Base-by-base conservation (phyloP, 495 filamentous ascomycete genomes). In the Talaromyces borbonicus region DNA sequence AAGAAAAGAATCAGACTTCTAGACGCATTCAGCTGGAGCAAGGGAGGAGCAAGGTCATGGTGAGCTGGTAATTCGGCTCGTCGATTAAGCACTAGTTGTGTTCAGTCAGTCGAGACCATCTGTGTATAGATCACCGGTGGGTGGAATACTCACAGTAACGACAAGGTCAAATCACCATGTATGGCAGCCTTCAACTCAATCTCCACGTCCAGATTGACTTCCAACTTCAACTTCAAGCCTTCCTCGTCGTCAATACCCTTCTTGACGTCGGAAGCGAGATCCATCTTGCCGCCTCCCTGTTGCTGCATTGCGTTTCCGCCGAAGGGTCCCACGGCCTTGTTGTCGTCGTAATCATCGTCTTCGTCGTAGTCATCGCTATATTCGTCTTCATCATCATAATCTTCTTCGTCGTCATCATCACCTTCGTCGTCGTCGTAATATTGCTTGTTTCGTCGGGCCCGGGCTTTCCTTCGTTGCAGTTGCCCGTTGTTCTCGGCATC, bases 171-270 rank as follows among this genome's bases (percentile, higher is more conserved):
- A 65, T 94, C 89, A 57, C 89, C 87, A 49, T 90, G 84, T 54
- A 95, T 92, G 56, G 80, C 84, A 24, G 89, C 89, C 74, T 93
- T 93, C 2, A 95, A 65, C 61, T 88, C 80, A 11, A 94, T 77
- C 67, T 93, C 84, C 47, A 94, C 78, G 52, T 95, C 89, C 35
- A 95, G 62, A 62, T 94, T 93, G 47, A 94, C 60, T 53, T 94
- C 87, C 40, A 95, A 61, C 53, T 86, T 69, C 68, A 95, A 52
- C 58, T 78, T 77, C 53, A 95, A 71, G 49, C 68, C 68, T 9
- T 72, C 67, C 42, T 71, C 56, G n/a, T 72, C 66, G 23, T 62
- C 54, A 15, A 62, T 52, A 8, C 43, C 50, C 49, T 62, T 62
- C 47, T 56, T 51, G 36, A 57, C 49, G 27, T 58, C 45, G n/a